phyloP scores from a whole-genome alignment of 1,139 yeast genomes.

The Suhomyces kunorum region DNA sequence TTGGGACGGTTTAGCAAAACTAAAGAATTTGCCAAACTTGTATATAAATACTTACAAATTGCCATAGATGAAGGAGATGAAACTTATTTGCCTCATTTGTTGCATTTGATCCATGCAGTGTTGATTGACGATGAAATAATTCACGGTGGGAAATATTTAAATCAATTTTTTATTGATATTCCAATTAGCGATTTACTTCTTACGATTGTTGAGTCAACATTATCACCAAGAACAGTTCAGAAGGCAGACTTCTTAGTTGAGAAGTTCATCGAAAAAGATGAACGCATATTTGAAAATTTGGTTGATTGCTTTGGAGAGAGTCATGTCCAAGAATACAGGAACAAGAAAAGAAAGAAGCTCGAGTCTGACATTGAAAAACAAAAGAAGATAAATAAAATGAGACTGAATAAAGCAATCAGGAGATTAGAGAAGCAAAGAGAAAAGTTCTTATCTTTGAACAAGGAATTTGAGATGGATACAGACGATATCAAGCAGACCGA shows the following conservation, averaged over 20 bases:
- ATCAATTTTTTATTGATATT: constrained; percentile 49
- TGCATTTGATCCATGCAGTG: constrained; percentile 69
- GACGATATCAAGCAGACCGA: constrained; percentile 14
- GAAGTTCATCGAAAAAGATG: constrained; percentile 48
- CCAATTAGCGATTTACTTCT: constrained; percentile 60
- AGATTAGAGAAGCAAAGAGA: constrained; percentile 46
- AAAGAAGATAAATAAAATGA: constrained; percentile 40
- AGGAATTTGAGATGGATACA: constrained; percentile 25
- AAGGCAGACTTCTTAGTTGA: constrained; percentile 62
- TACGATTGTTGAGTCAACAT: constrained; percentile 49
- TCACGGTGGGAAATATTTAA: constrained; percentile 39
- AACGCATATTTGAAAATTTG: constrained; percentile 50
- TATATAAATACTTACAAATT: constrained; percentile 56
- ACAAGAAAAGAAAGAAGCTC: constrained; percentile 25
- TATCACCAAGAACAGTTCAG: constrained; percentile 48
- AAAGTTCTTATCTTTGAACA: constrained; percentile 37
- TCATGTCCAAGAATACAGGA: constrained; percentile 45
- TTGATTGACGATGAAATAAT: constrained; percentile 53
- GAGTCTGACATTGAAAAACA: constrained; percentile 48
- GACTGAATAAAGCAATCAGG: constrained; percentile 42
- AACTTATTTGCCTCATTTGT: constrained; percentile 55
- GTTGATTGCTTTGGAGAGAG: constrained; percentile 59
- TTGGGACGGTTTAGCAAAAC: constrained; percentile 58
- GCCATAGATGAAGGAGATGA: constrained; percentile 54
- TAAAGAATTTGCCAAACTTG: constrained; percentile 52